Base-by-base conservation (phyloP, 2,329 filamentous ascomycete species). In the Elsinoe arachidis region DNA sequence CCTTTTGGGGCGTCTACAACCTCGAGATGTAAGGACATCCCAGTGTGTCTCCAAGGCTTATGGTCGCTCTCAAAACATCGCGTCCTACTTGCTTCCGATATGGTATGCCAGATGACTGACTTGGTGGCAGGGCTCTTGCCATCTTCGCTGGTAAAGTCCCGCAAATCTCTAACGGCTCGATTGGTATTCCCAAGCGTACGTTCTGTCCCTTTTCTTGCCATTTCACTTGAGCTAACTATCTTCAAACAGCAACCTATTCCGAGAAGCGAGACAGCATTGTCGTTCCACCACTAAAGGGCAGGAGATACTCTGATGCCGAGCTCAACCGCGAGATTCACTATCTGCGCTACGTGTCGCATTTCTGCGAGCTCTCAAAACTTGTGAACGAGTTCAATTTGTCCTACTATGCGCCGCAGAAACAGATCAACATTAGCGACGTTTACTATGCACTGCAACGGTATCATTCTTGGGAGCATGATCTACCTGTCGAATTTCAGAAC, bases 1-100 rank as follows among this genome's bases (percentile, higher is more conserved):
- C 77, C 0, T 80, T 80, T 56, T 80, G 78, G 78, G 77, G 75
- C 14, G 73, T 74, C 47, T 80, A 77, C 63, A 74, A 73, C 10
- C 66, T 78, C 1, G 76, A 79, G 56, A 74, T 73, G 73, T 75
- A 67, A 64, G 72, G 72, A 14, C 11, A 17, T 1, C 23, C 11
- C 37, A 15, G 33, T 52, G 47, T n/a, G 23, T 52, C 14, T 46
- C 41, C 26, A 9, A 30, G 26, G 5, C 7, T 30, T 7, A 30
- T 30, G 7, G 7, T 30, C 26, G 5, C 7, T 30, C 7, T 5
- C 26, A 30, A 30, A 7, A 30, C 5, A 30, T 5, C 26, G 26
- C 26, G 26, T 30, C 26, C 5, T 30, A 7, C 7, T 30, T 30
- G 26, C 26, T 30, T 30, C 26, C 26, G 9, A 9, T 4, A 30